Evolutionary conservation across 2,329 filamentous ascomycete genomes (phyloP), one percentile per base, ranked within the genome.

Genomic region (Emmonsiellopsis sp.): DNA sequence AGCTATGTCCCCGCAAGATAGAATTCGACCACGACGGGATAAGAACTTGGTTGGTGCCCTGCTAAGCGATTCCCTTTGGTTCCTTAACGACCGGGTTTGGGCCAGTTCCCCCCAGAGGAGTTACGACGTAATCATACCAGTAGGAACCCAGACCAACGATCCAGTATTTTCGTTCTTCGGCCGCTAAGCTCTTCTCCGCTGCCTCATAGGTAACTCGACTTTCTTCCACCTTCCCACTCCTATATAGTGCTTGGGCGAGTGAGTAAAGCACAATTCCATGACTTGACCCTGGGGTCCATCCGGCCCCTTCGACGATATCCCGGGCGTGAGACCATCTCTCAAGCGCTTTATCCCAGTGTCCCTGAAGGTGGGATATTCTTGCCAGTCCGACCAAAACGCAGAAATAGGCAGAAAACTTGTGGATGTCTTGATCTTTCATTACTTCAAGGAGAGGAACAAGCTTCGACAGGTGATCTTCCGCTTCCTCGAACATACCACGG

Each of bases 291-390:
- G 11, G 11, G 3, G 37, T 40, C 37, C 37, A 40, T 40, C 37
- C 37, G 37, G 14, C 11, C 11, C 37, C 37, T 6, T 40, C 37
- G 4, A 46, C 43, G 21, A 46, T 32, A 14, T 27, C n/a, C 17
- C 14, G 32, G 7, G 17, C 39, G 14, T 36, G 33, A 27, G 27
- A 49, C 52, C 47, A 54, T 6, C 40, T 40, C 8, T 6, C 47
- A n/a, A 54, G 39, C 4, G 52, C 52, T 31, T 50, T n/a, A 1
- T 54, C 31, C 52, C 52, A 54, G 31, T 44, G 10, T 32, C 52
- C 52, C 45, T 54, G 52, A 14, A 44, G 52, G 46, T 53, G 51
- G 11, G 54, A 51, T 42, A 53, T 17, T 34, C 49, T 44, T 46
- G 54, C 51, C 14, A 53, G 32, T 27, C 34, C 33, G 34, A 39